Conservation (phyloP, 2,329 filamentous ascomycete species). For the Stemphylium lycopersici region DNA sequence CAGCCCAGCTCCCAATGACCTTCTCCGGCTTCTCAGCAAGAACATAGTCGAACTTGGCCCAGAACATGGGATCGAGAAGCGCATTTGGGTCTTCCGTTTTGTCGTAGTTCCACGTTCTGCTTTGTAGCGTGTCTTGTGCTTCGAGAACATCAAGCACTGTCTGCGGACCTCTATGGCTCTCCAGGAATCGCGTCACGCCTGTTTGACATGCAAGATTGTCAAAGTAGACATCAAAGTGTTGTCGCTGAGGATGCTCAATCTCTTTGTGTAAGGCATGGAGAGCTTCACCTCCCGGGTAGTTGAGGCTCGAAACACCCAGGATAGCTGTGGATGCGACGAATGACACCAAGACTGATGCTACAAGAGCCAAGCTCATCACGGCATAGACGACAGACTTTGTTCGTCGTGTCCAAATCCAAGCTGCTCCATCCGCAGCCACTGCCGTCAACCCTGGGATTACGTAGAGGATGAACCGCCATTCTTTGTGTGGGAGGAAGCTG, state of each 20-base stretch:
- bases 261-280: slow-evolving; percentile 56
- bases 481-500: slow-evolving; percentile 91
- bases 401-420: slow-evolving; percentile 66
- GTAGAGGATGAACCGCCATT: slow-evolving; percentile 95
- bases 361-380: slow-evolving; percentile 61
- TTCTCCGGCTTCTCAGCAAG: slow-evolving; percentile 59
- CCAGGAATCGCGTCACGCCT: slow-evolving; percentile 66
- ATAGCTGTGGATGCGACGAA: slow-evolving; percentile 68
- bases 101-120: slow-evolving; percentile 61
- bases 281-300: slow-evolving; percentile 91
- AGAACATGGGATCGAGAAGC: slow-evolving; percentile 60
- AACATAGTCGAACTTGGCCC: slow-evolving; percentile 64
- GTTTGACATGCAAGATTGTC: slow-evolving; percentile 69
- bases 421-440: slow-evolving; percentile 74
- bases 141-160: slow-evolving; percentile 36
- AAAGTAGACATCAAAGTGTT: slow-evolving; percentile 55
- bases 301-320: slow-evolving; percentile 81
- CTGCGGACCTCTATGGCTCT: slow-evolving; percentile 37
- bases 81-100: slow-evolving; percentile 61
- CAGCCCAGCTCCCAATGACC: slow-evolving; percentile 60
- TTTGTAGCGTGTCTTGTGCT: slow-evolving; percentile 21
- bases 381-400: slow-evolving; percentile 65
- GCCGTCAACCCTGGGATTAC: slow-evolving; percentile 80
- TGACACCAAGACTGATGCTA: slow-evolving; percentile 65
- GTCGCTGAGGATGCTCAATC: slow-evolving; percentile 17